Evolutionary conservation across 371 early-diverging fungal genomes (phyloP), one percentile per base, ranked within the genome.

Genomic region (Homolaphlyctis polyrhiza): DNA sequence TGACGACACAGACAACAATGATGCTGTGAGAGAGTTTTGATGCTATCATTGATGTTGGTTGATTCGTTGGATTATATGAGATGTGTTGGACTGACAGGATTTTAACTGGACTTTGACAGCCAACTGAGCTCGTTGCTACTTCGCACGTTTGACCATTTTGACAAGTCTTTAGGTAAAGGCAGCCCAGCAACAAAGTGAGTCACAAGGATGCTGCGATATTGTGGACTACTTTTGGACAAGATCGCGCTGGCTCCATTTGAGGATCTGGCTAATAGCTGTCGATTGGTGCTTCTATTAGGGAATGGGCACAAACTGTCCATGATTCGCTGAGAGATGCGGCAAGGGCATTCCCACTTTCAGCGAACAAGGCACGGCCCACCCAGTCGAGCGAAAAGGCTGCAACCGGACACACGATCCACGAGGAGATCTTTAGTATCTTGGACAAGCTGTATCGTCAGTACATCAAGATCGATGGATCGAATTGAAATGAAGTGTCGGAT

Each of bases 381-480:
- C 39, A 33, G 45, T 52, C 35, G 0, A 30, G 30, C 28, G 65
- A 64, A 45, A 64, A 64, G 52, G 65, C 65, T 27, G 65, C 65
- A 1, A 55, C 52, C n/a, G 65, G 65, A 2, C 29, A 55, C 25
- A 64, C 57, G 35, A 57, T 58, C 23, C 65, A 64, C 49, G 65
- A 64, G 28, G 65, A 64, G 60, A 50, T 57, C 33, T 39, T 55
- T 21, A 35, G 50, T 13, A 58, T 60, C 23, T 43, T 64, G 33
- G 65, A 64, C 43, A 64, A 64, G 51, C 58, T 64, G 27, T 64
- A 64, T 29, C 52, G 48, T 23, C 43, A 45, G 18, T 64, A 39
- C 48, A 36, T 64, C 21, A 64, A 64, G 51, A 25, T 28, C 18
- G 65, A 58, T 21, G 58, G 39, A 14, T n/a, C n/a, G n/a, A n/a